Percentiles rank a stretch among this genome's conserved stretches.
phyloP scores from a whole-genome alignment of 2,329 filamentous ascomycete genomes.

The Bipolaris gigantea region DNA sequence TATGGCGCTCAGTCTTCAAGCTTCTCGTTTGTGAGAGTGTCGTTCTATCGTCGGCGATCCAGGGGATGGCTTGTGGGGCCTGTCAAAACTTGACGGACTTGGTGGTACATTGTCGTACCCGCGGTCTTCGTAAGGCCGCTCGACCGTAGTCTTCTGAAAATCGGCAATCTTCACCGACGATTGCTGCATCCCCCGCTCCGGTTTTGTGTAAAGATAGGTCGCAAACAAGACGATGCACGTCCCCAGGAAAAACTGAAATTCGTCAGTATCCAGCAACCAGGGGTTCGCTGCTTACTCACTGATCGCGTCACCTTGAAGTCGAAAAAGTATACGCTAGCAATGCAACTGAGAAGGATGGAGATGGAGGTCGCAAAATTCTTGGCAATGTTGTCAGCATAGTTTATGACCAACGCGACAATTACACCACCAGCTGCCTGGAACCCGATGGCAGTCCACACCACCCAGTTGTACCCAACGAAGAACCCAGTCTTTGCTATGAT shows the following conservation, averaged over 20 bases:
- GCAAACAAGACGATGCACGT: conserved; percentile 76
- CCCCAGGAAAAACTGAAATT: conserved; percentile 73
- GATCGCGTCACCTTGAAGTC: conserved; percentile 68
- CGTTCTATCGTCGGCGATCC: conserved; percentile 29
- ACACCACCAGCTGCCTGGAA: conserved; percentile 85
- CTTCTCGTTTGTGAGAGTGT: conserved; percentile 29
- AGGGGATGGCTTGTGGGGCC: conserved; percentile 20
- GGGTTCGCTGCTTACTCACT: conserved; percentile 21
- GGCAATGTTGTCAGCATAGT: conserved; percentile 83
- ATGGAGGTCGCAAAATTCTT: conserved; percentile 94
- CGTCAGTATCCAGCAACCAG: conserved; percentile 3
- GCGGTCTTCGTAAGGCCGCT: conserved; percentile 35
- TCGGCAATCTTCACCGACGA: conserved; percentile 69
- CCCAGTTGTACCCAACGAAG: conserved; percentile 90
- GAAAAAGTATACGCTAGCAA: conserved; percentile 86
- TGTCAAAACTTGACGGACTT: conserved; percentile 17
- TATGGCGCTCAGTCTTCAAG: conserved; percentile 13
- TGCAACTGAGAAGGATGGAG: conserved; percentile 83
- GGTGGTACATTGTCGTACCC: conserved; percentile 5
- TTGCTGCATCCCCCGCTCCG: conserved; percentile 57
- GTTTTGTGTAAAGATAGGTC: conserved; percentile 80
- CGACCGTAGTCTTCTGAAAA: conserved; percentile 74
- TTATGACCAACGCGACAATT: conserved; percentile 78
- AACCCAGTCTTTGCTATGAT: conserved; percentile 84
- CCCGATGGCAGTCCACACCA: conserved; percentile 83